Evolutionary conservation across 305 asterid species (phyloP).

Genomic region (Fraxinus velutina): DNA sequence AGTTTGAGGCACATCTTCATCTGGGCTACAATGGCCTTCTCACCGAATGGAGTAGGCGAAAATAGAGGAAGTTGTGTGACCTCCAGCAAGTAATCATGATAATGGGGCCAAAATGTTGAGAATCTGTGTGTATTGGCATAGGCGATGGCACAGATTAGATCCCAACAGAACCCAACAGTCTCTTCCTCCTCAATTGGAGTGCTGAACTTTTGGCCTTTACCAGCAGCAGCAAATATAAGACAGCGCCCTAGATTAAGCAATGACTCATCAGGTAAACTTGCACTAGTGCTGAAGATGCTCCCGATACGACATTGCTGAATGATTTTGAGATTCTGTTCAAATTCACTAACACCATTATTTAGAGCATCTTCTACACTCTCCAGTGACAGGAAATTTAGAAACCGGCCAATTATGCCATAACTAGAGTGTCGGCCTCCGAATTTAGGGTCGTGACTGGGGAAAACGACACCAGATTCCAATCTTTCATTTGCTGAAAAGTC

Average conservation of each 20-base stretch:
- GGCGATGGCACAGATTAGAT: conserved; percentile 50
- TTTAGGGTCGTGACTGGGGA: conserved; percentile 36
- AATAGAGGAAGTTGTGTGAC: conserved; percentile 77
- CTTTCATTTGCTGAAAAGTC: conserved; percentile 20
- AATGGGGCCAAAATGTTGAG: conserved; percentile 67
- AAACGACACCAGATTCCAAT: conserved; percentile 29
- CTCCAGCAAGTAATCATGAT: conserved; percentile 65
- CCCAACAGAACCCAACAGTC: conserved; percentile 84
- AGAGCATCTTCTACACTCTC: conserved; percentile 86
- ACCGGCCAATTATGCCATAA: conserved; percentile 57
- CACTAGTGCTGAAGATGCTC: conserved; percentile 65
- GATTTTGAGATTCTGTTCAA: conserved; percentile 70
- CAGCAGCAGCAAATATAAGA: conserved; percentile 77
- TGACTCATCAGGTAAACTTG: conserved; percentile 62
- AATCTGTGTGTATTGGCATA: conserved; percentile 60
- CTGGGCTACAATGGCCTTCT: conserved; percentile 62
- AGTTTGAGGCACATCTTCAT: conserved; percentile 68
- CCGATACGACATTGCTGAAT: conserved; percentile 86
- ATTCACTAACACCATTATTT: conserved; percentile 68
- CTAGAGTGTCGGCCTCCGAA: conserved; percentile 31
- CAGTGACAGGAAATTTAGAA: conserved; percentile 60
- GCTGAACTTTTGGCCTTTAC: conserved; percentile 83
- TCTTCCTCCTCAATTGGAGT: conserved; percentile 89
- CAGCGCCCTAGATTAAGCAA: conserved; percentile 76
- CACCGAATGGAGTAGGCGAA: conserved; percentile 74